Conservation (phyloP, 2,329 filamentous ascomycete species). For the Trichoderma endophyticum region DNA sequence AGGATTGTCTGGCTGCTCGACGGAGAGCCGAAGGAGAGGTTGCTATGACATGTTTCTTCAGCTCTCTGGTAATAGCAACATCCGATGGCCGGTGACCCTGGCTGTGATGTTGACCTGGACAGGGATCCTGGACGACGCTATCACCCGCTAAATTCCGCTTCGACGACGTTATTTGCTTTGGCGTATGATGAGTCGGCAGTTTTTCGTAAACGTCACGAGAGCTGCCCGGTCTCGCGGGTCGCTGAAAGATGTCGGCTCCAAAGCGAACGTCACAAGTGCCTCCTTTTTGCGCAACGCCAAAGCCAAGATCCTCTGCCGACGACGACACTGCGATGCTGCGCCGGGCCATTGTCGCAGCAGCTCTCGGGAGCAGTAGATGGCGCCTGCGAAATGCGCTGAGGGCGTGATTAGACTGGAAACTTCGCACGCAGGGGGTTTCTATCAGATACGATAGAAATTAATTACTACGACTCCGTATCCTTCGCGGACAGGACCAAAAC, state of each 20-base stretch:
- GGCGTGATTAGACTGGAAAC: conserved; percentile 5
- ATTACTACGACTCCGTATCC: conserved; percentile 3
- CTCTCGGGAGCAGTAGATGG: neutral
- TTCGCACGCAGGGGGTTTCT: conserved; percentile 17
- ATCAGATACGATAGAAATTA: conserved; percentile 16
- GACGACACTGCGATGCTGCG: neutral
- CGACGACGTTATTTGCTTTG: conserved; percentile 20
- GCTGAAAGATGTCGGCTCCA: neutral
- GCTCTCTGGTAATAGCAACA: neutral
- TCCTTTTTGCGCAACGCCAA: conserved; percentile 20
- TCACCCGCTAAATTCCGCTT: conserved; percentile 15
- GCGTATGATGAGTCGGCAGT: conserved; percentile 27
- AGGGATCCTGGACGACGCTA: conserved; percentile 23
- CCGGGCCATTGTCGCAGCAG: conserved; percentile 1
- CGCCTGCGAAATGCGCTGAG: neutral
- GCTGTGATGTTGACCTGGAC: conserved; percentile 17
- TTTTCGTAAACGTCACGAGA: conserved; percentile 28
- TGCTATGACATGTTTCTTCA: conserved; percentile 18
- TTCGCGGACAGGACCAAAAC: conserved; percentile 3
- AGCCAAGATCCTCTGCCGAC: neutral
- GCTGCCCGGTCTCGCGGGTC: neutral
- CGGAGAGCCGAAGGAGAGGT: conserved; percentile 17
- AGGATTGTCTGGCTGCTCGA: conserved; percentile 16
- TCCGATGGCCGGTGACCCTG: conserved; percentile 10
- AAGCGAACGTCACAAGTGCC: neutral